Conservation (phyloP, 73 alveolate genomes). For the Paramecium caudatum region DNA sequence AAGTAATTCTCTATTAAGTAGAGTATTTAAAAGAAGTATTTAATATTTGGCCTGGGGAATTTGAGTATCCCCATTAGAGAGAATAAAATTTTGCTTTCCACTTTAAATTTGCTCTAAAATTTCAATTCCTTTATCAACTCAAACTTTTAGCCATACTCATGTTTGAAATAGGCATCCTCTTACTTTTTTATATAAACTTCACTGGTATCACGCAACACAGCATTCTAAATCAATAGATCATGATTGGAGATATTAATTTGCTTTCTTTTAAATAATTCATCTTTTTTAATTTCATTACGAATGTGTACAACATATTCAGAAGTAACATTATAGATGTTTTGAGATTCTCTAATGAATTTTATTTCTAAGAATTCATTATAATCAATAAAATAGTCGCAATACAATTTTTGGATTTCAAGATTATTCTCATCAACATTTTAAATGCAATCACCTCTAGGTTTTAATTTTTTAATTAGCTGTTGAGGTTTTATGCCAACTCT, state of each 20-base stretch:
- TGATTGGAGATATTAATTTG: slow-evolving; percentile 1
- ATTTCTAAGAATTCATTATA: not conserved
- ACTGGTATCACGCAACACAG: slow-evolving; percentile 54
- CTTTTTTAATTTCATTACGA: slow-evolving; percentile 58
- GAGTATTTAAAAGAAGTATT: slow-evolving; percentile 38
- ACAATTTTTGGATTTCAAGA: slow-evolving; percentile 21
- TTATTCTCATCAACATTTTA: slow-evolving; percentile 7
- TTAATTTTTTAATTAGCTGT: not conserved
- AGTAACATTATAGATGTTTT: not conserved
- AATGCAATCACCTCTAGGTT: slow-evolving; percentile 10
- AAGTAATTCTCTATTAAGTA: slow-evolving; percentile 50
- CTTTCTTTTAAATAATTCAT: slow-evolving; percentile 19
- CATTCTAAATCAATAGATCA: slow-evolving; percentile 34
- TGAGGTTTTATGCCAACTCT: not conserved
- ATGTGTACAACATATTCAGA: slow-evolving; percentile 43
- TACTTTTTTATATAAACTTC: not conserved
- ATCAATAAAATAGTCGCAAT: slow-evolving; percentile 33
- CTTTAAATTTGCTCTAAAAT: slow-evolving; percentile 61
- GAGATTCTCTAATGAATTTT: not conserved
- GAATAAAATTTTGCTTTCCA: slow-evolving; percentile 47
- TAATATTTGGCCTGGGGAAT: slow-evolving; percentile 60
- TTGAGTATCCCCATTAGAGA: slow-evolving; percentile 54
- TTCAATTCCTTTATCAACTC: slow-evolving; percentile 50
- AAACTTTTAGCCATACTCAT: slow-evolving; percentile 15
- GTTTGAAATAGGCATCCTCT: slow-evolving; percentile 22